A percentile compares a stretch with the other conserved stretches of the same genome.
Evolutionary conservation across 208 protist genomes (phyloP).

Genomic region (Angomonas deanei): DNA sequence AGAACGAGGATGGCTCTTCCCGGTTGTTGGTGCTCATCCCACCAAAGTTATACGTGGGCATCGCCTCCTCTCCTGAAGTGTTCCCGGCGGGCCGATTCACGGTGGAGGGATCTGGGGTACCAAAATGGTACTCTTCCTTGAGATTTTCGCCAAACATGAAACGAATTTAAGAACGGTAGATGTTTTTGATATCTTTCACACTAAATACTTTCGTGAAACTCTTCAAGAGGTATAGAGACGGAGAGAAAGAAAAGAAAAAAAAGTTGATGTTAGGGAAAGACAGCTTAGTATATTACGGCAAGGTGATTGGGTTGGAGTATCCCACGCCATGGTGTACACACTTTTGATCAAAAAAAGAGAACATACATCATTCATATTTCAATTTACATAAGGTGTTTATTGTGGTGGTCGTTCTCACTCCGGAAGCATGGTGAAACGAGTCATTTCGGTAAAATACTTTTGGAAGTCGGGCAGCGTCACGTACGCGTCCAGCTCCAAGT

Average conservation of each 20-base stretch:
- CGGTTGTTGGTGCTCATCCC: neutral
- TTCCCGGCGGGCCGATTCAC: neutral
- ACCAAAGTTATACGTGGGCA: constrained; percentile 1
- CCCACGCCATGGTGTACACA: too few relatives aligned
- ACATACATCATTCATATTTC: too few relatives aligned
- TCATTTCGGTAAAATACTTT: constrained; percentile 72
- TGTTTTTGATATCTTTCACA: neutral
- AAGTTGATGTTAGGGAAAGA: neutral
- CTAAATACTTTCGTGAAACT: neutral
- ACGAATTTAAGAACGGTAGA: neutral
- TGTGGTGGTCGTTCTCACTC: too few relatives aligned
- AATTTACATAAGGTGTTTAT: too few relatives aligned
- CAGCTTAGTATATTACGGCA: too few relatives aligned
- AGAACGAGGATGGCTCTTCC: neutral
- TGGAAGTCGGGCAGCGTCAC: constrained; percentile 74
- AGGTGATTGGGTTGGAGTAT: too few relatives aligned
- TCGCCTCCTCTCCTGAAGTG: neutral
- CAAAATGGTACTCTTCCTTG: constrained; percentile 31
- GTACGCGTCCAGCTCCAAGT: constrained; percentile 37
- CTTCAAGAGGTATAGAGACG: neutral
- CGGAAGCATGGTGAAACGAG: constrained; percentile 28
- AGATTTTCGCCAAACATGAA: constrained; percentile 3
- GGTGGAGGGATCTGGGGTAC: constrained; percentile 5
- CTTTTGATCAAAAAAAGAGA: constrained; percentile 11
- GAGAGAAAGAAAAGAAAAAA: constrained; percentile 2